phyloP scores from a whole-genome alignment of 306 rosid genomes.

The Boehmeria nivea region DNA sequence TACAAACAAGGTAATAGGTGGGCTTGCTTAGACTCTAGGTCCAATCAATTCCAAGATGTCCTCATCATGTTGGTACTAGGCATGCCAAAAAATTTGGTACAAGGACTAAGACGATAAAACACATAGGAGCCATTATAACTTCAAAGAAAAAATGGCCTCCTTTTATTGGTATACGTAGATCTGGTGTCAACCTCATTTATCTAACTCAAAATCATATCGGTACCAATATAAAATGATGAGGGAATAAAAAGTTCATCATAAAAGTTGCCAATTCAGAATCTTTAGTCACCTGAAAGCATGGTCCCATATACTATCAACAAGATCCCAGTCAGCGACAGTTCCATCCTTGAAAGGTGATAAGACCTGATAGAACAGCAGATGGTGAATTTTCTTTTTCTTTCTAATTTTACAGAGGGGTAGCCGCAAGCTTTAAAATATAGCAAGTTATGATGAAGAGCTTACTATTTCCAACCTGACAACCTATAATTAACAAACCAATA shows the following conservation, averaged over 20 bases:
- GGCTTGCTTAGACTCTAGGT: no score
- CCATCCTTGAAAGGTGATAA: slow-evolving; percentile 83
- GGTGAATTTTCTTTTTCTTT: no score
- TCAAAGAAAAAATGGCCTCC: no score
- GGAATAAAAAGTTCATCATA: background rate
- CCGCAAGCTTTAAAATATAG: no score
- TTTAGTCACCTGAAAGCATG: slow-evolving; percentile 79
- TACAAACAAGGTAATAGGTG: background rate
- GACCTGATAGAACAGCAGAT: slow-evolving; percentile 42
- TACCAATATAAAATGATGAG: background rate
- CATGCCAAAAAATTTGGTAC: no score
- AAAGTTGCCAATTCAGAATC: slow-evolving; percentile 11
- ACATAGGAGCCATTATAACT: background rate
- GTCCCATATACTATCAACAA: slow-evolving; percentile 95
- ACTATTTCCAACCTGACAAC: no score
- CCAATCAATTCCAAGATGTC: no score
- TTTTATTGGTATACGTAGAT: no score
- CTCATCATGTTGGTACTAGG: no score
- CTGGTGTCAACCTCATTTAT: background rate
- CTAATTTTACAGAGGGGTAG: no score
- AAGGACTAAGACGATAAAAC: background rate
- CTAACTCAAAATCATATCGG: background rate
- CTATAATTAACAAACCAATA: background rate
- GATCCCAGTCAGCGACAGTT: slow-evolving; percentile 91
- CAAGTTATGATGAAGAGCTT: slow-evolving; percentile 6